Conservation (phyloP, 106 monocot genomes). For the Dioscorea zingiberensis region DNA sequence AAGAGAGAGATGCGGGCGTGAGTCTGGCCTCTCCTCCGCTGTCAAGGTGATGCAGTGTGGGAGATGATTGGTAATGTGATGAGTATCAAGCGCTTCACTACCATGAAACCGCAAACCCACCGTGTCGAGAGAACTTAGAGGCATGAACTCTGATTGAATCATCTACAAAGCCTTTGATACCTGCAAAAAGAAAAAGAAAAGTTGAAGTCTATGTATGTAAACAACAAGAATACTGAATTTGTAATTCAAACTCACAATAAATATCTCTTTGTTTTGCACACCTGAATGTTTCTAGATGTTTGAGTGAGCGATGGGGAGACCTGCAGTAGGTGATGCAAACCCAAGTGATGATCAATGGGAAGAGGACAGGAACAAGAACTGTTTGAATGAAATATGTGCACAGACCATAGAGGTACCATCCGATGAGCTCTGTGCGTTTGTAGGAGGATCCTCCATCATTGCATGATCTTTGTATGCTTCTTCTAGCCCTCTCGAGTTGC, state of each 20-base stretch:
- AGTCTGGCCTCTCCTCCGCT: too few species aligned
- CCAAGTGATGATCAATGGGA: conserved; percentile 40
- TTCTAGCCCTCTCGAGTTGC: not conserved
- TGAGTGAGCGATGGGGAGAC: not conserved
- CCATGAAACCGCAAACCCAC: conserved; percentile 48
- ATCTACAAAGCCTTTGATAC: conserved; percentile 27
- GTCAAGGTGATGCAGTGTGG: conserved; percentile 20
- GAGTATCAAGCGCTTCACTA: conserved; percentile 22
- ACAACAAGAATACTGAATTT: not conserved
- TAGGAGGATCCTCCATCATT: conserved; percentile 17
- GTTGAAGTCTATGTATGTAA: not conserved
- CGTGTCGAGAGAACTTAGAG: conserved; percentile 25
- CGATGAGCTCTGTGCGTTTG: conserved; percentile 25
- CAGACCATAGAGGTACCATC: conserved; percentile 41
- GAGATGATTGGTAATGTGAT: conserved; percentile 18
- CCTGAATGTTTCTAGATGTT: conserved; percentile 3
- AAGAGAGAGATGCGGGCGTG: conserved; percentile 17
- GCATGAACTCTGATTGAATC: conserved; percentile 14
- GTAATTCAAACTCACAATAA: conserved; percentile 11
- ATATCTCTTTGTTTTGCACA: conserved; percentile 17
- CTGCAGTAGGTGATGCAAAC: conserved; percentile 12
- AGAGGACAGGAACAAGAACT: conserved; percentile 39
- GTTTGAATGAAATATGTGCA: conserved; percentile 41
- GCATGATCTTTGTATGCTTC: not conserved
- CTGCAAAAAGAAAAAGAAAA: conserved; percentile 17